Evolutionary conservation across 768 basidiomycete species (phyloP).

Genomic region (Mycena polygramma): DNA sequence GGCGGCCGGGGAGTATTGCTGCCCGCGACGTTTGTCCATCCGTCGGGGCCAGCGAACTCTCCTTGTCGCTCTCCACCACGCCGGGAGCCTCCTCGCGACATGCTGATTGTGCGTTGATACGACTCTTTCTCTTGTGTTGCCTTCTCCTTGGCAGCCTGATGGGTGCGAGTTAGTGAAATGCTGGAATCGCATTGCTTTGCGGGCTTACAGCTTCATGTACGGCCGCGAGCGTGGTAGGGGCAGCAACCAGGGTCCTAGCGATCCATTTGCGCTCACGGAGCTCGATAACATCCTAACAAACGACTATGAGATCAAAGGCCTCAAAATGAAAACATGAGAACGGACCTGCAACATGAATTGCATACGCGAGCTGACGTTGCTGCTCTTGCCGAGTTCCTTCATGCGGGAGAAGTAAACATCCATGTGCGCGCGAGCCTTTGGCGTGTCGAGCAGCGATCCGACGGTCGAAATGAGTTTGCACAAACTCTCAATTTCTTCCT

Average conservation of each 20-base stretch:
- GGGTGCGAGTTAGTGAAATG: slow-evolving; percentile 19
- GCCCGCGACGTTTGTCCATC: slow-evolving; percentile 83
- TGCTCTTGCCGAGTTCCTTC: slow-evolving; percentile 82
- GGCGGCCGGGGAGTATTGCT: slow-evolving; percentile 65
- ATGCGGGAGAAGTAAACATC: slow-evolving; percentile 95
- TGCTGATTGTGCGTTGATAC: slow-evolving; percentile 72
- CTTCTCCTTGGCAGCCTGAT: slow-evolving; percentile 87
- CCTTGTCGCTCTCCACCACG: slow-evolving; percentile 79
- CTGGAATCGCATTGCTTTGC: slow-evolving; percentile 12
- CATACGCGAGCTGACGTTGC: slow-evolving; percentile 87
- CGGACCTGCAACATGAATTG: slow-evolving; percentile 95
- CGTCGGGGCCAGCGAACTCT: slow-evolving; percentile 74
- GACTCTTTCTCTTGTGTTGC: slow-evolving; percentile 72
- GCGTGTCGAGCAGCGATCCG: slow-evolving; percentile 84
- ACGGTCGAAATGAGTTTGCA: slow-evolving; percentile 95
- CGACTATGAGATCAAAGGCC: slow-evolving; percentile 16
- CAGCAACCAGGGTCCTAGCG: slow-evolving; percentile 75
- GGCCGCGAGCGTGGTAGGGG: slow-evolving; percentile 89
- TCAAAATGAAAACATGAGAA: slow-evolving; percentile 32
- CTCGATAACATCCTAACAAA: slow-evolving; percentile 87
- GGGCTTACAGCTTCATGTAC: slow-evolving; percentile 85
- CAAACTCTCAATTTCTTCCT: slow-evolving; percentile 97
- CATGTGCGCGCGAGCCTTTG: slow-evolving; percentile 87
- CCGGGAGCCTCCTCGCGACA: slow-evolving; percentile 93
- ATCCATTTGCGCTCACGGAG: slow-evolving; percentile 89